A percentile compares a stretch with the other conserved stretches of the same genome.
Conservation (phyloP, 768 basidiomycete species). For the Termitomyces sp. region DNA sequence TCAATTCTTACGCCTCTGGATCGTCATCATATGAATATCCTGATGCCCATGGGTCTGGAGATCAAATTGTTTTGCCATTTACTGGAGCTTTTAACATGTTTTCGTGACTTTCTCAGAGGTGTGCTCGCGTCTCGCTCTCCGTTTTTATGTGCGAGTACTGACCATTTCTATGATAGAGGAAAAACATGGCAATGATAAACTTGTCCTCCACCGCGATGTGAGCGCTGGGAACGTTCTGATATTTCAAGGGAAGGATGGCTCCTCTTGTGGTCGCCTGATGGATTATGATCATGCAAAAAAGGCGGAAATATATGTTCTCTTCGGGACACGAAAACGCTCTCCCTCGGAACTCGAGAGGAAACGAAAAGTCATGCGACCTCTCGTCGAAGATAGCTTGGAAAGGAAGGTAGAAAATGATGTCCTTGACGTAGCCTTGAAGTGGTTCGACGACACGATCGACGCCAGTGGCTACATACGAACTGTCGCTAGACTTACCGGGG, state of each 20-base stretch:
- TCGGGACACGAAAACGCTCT: background rate
- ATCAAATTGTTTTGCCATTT: background rate
- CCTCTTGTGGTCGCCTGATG: background rate
- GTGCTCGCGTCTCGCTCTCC: background rate
- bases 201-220: background rate
- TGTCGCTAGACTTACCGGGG: background rate
- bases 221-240: slow-evolving; percentile 3
- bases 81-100: background rate
- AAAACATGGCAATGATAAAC: background rate
- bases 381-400: background rate
- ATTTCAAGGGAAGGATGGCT: background rate
- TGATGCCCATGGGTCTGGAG: background rate
- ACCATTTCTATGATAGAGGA: background rate
- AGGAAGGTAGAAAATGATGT: background rate
- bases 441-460: background rate
- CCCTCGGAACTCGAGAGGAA: background rate
- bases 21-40: background rate
- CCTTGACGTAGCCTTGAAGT: background rate
- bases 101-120: background rate
- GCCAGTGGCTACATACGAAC: background rate
- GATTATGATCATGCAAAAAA: slow-evolving; percentile 6
- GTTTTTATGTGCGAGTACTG: no score
- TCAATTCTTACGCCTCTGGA: background rate
- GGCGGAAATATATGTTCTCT: background rate
- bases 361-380: fast-evolving